phyloP scores from a whole-genome alignment of 306 rosid genomes.

The Dryas drummondii region DNA sequence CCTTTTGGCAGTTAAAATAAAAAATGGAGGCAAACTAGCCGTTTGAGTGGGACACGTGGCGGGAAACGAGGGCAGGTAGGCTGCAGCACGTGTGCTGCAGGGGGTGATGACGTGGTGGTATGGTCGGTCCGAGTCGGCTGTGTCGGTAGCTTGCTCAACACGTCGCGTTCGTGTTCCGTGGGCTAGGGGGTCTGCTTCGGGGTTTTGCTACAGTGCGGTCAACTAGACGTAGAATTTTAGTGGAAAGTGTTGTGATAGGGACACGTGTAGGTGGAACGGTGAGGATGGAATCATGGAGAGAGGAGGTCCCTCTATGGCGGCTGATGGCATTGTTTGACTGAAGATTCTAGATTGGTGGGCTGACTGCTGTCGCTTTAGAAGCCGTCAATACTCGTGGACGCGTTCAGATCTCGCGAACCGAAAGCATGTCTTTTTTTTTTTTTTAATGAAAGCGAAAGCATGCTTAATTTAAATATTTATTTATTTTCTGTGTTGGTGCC shows the following conservation, averaged over 20 bases:
- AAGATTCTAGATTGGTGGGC: conserved; percentile 7
- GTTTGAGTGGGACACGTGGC: conserved; percentile 66
- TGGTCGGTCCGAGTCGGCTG: conserved; percentile 62
- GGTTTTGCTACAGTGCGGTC: conserved; percentile 6
- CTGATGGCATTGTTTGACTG: conserved; percentile 4
- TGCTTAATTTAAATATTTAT: too few species aligned
- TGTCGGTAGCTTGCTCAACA: conserved; percentile 42
- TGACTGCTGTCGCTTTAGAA: background rate
- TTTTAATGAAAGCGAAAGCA: background rate
- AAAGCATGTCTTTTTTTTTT: background rate
- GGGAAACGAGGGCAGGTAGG: background rate
- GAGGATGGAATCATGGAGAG: too few species aligned
- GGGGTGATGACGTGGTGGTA: conserved; percentile 56
- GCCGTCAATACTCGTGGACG: background rate
- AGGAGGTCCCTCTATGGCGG: background rate
- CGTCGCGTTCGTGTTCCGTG: conserved; percentile 9
- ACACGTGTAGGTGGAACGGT: conserved; percentile 28
- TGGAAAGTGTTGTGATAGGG: fast-evolving
- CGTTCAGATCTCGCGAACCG: background rate
- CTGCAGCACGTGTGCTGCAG: conserved; percentile 22
- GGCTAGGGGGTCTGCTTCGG: background rate
- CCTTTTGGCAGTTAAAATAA: conserved; percentile 58
- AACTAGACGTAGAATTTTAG: background rate
- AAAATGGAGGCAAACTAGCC: conserved; percentile 57
- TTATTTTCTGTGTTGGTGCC: too few species aligned